Conservation (phyloP, 768 basidiomycete species). For the Lyophyllum atratum region DNA sequence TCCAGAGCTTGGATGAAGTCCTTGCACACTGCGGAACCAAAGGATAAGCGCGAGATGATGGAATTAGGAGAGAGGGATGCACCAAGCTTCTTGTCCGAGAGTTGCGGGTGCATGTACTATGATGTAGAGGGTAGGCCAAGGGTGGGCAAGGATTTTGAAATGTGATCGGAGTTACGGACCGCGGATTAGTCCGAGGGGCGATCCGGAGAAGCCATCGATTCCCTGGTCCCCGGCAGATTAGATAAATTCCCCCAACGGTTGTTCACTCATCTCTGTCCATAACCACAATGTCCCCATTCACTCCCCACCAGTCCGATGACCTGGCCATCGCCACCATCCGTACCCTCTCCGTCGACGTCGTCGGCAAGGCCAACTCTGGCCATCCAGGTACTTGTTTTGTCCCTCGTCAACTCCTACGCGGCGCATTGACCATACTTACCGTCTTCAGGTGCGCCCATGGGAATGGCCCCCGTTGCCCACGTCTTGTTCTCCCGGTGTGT, state of each 20-base stretch:
- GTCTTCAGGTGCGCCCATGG: slow-evolving; percentile 84
- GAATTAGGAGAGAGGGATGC: slow-evolving; percentile 16
- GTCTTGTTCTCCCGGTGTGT: slow-evolving; percentile 74
- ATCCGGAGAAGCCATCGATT: slow-evolving; percentile 9
- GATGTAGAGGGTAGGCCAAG: neutral
- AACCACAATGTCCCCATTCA: slow-evolving; percentile 44
- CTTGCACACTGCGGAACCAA: slow-evolving; percentile 53
- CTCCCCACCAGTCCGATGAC: slow-evolving; percentile 48
- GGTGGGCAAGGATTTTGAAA: neutral
- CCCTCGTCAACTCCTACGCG: slow-evolving; percentile 16
- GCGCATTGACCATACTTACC: slow-evolving; percentile 7
- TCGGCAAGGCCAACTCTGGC: slow-evolving; percentile 89
- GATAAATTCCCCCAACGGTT: slow-evolving; percentile 17
- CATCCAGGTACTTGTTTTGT: slow-evolving; percentile 65
- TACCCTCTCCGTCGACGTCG: slow-evolving; percentile 73
- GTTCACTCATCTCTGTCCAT: slow-evolving; percentile 21
- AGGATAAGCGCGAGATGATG: slow-evolving; percentile 4
- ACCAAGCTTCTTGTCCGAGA: slow-evolving; percentile 68
- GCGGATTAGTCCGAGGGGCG: slow-evolving; percentile 6
- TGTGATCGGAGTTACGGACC: slow-evolving; percentile 15
- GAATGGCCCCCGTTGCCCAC: slow-evolving; percentile 84
- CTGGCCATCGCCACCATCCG: slow-evolving; percentile 72
- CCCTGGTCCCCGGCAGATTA: slow-evolving; percentile 15
- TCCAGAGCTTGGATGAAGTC: slow-evolving; percentile 81
- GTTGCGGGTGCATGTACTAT: slow-evolving; percentile 63